Conservation (phyloP, 73 alveolate genomes). For the Urostyla sp. region DNA sequence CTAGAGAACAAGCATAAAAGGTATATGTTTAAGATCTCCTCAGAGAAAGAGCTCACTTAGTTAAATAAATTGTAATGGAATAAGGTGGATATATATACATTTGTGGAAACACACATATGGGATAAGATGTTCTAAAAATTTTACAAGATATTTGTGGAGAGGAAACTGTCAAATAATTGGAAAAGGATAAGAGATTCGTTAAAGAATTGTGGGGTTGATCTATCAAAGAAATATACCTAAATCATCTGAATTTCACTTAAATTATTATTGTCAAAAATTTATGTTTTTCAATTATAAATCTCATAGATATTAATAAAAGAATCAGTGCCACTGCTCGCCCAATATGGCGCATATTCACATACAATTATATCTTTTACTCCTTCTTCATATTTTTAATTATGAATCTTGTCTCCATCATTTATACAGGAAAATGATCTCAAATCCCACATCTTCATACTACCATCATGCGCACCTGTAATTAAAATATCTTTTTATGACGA, state of each 20-base stretch:
- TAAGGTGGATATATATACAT: slow-evolving; percentile 61
- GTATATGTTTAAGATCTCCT: slow-evolving; percentile 91
- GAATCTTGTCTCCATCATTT: slow-evolving; percentile 12
- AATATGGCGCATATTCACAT: slow-evolving; percentile 1
- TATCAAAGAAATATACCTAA: not conserved
- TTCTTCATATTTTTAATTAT: slow-evolving; percentile 35
- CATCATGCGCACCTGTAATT: slow-evolving; percentile 52
- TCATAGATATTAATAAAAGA: slow-evolving; percentile 34
- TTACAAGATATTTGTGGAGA: slow-evolving; percentile 53
- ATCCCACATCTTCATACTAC: slow-evolving; percentile 48
- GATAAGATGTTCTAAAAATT: slow-evolving; percentile 65
- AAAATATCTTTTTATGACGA: no score
- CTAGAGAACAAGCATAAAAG: slow-evolving; percentile 85
- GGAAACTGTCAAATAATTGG: slow-evolving; percentile 63
- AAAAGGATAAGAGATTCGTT: slow-evolving; percentile 68
- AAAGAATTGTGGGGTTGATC: slow-evolving; percentile 83
- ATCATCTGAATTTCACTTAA: not conserved
- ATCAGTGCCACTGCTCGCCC: slow-evolving; percentile 50
- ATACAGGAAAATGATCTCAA: slow-evolving; percentile 12
- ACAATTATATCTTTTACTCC: slow-evolving; percentile 26
- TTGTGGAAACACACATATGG: slow-evolving; percentile 86
- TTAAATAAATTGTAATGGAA: slow-evolving; percentile 15
- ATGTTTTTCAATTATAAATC: no score
- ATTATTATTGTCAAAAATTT: not conserved
- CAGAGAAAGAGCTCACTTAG: slow-evolving; percentile 45